Conservation (phyloP, 108 stramenopile species). For the Bacterosira constricta region DNA sequence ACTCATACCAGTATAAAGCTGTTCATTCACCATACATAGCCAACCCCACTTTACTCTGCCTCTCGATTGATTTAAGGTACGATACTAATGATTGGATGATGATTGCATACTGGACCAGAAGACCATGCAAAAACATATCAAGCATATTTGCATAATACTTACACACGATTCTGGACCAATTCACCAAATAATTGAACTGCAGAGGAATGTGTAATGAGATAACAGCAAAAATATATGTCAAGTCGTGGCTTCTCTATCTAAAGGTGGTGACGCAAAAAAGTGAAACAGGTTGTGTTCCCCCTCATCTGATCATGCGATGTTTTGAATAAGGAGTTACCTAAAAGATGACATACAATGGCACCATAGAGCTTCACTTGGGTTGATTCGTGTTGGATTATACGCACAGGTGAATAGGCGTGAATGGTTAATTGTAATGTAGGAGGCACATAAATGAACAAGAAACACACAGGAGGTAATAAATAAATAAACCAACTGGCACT, state of each 20-base stretch:
- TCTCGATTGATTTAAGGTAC: neutral
- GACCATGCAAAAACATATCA: neutral
- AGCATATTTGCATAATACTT: neutral
- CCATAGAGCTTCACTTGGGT: neutral
- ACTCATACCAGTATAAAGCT: no score
- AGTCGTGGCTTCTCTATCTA: neutral
- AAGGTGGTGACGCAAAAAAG: neutral
- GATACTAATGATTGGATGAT: neutral
- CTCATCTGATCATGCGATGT: neutral
- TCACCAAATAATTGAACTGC: neutral
- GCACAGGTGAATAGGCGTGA: slow-evolving; percentile 1
- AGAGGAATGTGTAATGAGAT: neutral
- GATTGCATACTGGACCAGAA: neutral
- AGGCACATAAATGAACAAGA: neutral
- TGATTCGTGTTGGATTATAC: neutral
- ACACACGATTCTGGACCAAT: neutral
- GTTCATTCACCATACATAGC: no score
- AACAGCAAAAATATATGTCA: neutral
- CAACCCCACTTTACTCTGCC: neutral
- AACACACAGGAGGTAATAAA: neutral
- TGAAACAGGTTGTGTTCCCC: neutral
- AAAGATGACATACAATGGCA: no score
- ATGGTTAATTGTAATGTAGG: slow-evolving; percentile 1
- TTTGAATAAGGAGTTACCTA: slow-evolving; percentile 3
- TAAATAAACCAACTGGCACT: neutral